A percentile compares a stretch with the other conserved stretches of the same genome.
These are phyloP conservation scores for Aspergillus fructus DNA, from an alignment of 2,329 filamentous ascomycete species.

Conservation along the genomic window DNA sequence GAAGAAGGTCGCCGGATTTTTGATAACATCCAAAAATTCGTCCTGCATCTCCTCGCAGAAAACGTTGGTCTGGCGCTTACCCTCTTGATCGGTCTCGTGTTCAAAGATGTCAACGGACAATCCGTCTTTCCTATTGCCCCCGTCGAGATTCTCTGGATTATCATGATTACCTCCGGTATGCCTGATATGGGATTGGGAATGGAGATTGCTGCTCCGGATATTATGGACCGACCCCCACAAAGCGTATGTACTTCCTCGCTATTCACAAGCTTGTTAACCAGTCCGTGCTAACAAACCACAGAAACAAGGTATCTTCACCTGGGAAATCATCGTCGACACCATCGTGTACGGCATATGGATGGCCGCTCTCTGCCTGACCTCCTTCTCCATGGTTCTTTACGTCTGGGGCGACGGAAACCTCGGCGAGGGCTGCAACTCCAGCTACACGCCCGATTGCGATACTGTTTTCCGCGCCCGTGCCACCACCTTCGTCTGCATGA, in stretches of 20 bases:
- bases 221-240: conserved; percentile 79
- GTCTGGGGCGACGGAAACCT: conserved; percentile 61
- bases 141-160: conserved; percentile 89
- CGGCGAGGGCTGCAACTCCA: conserved; percentile 60
- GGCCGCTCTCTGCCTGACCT: conserved; percentile 65
- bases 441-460: conserved; percentile 56
- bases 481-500: conserved; percentile 71
- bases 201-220: conserved; percentile 70
- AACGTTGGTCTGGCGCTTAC: conserved; percentile 84
- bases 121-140: conserved; percentile 86
- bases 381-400: conserved; percentile 66
- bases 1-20: conserved; percentile 83
- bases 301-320: conserved; percentile 71
- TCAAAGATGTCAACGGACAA: conserved; percentile 68
- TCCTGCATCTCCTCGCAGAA: conserved; percentile 74
- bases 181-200: conserved; percentile 86
- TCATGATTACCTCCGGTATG: conserved; percentile 86
- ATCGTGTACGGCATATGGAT: conserved; percentile 76
- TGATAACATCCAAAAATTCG: conserved; percentile 87
- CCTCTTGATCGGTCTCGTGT: conserved; percentile 75
- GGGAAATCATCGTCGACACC: conserved; percentile 76
- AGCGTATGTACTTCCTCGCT: conserved; percentile 30
- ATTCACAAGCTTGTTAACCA: too few relatives aligned
- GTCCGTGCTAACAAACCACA: conserved; percentile 17
- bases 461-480: conserved; percentile 69